Percentiles rank a stretch among this genome's conserved stretches.
Evolutionary conservation across 2,329 filamentous ascomycete genomes (phyloP).

Genomic region (Chaetomium strumarium): DNA sequence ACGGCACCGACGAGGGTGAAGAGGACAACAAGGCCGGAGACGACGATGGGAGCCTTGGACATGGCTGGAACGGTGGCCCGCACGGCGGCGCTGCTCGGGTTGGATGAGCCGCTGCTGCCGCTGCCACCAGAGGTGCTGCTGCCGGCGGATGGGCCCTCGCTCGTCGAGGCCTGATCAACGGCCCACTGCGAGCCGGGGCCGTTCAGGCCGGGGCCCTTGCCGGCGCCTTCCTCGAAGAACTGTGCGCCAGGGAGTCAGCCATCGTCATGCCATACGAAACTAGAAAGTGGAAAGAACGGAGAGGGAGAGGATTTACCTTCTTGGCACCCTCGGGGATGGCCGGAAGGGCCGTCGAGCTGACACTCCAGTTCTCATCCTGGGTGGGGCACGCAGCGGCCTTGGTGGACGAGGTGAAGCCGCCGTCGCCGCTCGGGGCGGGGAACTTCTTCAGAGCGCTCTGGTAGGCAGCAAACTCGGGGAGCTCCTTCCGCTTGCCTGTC

Average conservation of each 20-base stretch:
- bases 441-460: slow-evolving; percentile 43
- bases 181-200: slow-evolving; percentile 50
- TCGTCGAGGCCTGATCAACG: slow-evolving; percentile 36
- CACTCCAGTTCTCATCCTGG: slow-evolving; percentile 43
- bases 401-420: slow-evolving; percentile 44
- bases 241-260: slow-evolving; percentile 20
- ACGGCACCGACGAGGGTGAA: slow-evolving; percentile 37
- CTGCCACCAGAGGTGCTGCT: slow-evolving; percentile 34
- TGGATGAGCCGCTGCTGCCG: slow-evolving; percentile 27
- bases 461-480: slow-evolving; percentile 56
- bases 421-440: slow-evolving; percentile 45
- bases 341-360: slow-evolving; percentile 45
- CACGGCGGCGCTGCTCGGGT: slow-evolving; percentile 32
- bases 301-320: slow-evolving; percentile 18
- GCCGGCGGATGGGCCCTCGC: slow-evolving; percentile 30
- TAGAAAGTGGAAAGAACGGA: not conserved
- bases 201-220: slow-evolving; percentile 48
- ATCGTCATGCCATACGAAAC: not conserved
- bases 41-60: slow-evolving; percentile 33
- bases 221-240: slow-evolving; percentile 50
- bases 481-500: slow-evolving; percentile 34
- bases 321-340: slow-evolving; percentile 46
- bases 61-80: slow-evolving; percentile 28
- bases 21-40: slow-evolving; percentile 33
- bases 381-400: slow-evolving; percentile 45